These are phyloP conservation scores for Lojkania enalia DNA, from an alignment of 2,329 filamentous ascomycete species.

Conservation along the genomic window DNA sequence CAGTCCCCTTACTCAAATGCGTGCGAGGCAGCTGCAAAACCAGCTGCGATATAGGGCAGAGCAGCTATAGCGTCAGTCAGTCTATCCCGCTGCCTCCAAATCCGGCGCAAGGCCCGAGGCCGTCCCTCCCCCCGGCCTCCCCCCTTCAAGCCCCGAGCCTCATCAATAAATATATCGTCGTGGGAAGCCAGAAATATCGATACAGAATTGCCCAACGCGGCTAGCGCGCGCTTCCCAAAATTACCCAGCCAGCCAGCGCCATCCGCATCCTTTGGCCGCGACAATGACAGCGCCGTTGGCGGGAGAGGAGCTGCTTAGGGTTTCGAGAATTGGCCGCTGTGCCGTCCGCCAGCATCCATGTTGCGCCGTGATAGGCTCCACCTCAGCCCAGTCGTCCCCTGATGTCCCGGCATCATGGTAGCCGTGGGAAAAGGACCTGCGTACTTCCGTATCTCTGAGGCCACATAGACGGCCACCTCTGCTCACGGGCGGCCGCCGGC, in stretches of 20 bases:
- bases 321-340: constrained; percentile 30
- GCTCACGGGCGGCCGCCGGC: constrained; percentile 12
- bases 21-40: constrained; percentile 25
- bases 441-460: constrained; percentile 6
- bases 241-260: constrained; percentile 25
- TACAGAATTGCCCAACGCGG: constrained; percentile 23
- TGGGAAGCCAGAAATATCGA: constrained; percentile 20
- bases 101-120: constrained; percentile 38
- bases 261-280: constrained; percentile 18
- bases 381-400: constrained; percentile 14
- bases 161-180: constrained; percentile 22
- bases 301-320: constrained; percentile 22
- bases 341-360: constrained; percentile 7
- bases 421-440: constrained; percentile 12
- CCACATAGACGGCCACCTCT: constrained; percentile 9
- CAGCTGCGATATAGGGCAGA: constrained; percentile 30
- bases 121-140: constrained; percentile 18
- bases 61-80: constrained; percentile 19
- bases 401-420: constrained; percentile 16
- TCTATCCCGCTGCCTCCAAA: constrained; percentile 24
- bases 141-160: constrained; percentile 33
- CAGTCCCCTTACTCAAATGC: constrained; percentile 20
- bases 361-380: constrained; percentile 1
- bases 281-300: constrained; percentile 23
- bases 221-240: constrained; percentile 26